Evolutionary conservation across 805 yeast genomes (phyloP), one percentile per base, ranked within the genome.

Genomic region (Lipomyces orientalis): DNA sequence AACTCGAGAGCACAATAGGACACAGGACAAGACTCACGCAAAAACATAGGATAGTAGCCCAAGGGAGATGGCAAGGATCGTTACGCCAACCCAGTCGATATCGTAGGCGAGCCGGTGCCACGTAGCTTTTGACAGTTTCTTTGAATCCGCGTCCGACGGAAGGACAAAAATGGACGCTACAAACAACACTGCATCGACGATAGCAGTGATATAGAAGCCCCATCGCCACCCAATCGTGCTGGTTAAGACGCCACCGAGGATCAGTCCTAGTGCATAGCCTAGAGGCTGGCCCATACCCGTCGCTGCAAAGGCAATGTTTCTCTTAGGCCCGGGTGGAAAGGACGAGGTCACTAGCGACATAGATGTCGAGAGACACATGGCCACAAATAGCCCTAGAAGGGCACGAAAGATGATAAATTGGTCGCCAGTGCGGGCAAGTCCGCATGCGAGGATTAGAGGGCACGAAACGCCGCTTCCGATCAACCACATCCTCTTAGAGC

Each of bases 321-420:
- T 52, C 55, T 52, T 52, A 22, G 55, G 55, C 31, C 55, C 55
- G 55, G 55, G 31, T 19, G 55, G 55, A 52, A 52, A 52, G 55
- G 55, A 52, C 55, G 55, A 52, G 33, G 55, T 52, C 55, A 52
- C 55, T 52, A 52, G 55, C 55, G 55, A 52, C 55, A 52, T 52
- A 52, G 55, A 52, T 52, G 55, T 52, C 55, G 55, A 52, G 55
- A 52, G 55, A 52, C 55, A 52, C 55, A 52, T 52, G 55, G 55
- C 55, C 55, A 52, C 55, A 52, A 52, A 52, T 52, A 52, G 16
- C 55, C 55, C 55, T 52, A 52, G 55, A 52, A 52, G 55, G 55
- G 55, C 55, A 52, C 55, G 55, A 52, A 52, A 52, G 55, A 52
- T 19, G 55, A 52, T 52, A 52, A 52, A 52, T 52, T 52, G 55